Percentiles rank a stretch among this genome's conserved stretches.
phyloP scores from a whole-genome alignment of 2,329 filamentous ascomycete genomes.

The Ceratocystis eucalypticola region DNA sequence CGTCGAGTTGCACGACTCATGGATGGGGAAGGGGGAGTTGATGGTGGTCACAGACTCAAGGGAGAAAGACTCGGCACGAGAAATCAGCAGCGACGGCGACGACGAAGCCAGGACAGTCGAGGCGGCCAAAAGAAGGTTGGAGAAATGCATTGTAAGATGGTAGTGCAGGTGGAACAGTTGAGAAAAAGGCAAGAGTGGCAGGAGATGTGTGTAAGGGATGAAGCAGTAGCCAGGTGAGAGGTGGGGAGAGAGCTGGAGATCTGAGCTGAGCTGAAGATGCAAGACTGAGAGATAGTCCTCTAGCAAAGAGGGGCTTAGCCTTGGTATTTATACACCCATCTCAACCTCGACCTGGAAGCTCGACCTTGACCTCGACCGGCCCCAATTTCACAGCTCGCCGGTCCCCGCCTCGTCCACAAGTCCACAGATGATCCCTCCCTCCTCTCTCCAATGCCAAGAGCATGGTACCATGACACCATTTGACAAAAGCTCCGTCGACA shows the following conservation, averaged over 20 bases:
- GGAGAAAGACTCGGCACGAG: not conserved
- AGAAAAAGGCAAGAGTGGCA: not conserved
- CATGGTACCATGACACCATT: not conserved
- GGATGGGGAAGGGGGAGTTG: conserved; percentile 30
- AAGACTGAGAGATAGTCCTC: not conserved
- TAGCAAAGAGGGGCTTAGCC: not conserved
- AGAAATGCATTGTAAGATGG: conserved; percentile 2
- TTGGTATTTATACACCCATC: conserved; percentile 1
- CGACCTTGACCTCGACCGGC: not conserved
- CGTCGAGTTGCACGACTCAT: conserved; percentile 52
- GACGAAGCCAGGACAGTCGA: not conserved
- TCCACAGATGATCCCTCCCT: not conserved
- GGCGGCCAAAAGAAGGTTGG: conserved; percentile 7
- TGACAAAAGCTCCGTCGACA: not conserved
- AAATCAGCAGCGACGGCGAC: not conserved
- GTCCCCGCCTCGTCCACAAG: not conserved
- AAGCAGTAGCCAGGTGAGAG: not conserved
- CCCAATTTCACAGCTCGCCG: not conserved
- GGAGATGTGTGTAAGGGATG: not conserved
- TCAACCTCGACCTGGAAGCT: no score
- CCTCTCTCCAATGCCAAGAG: not conserved
- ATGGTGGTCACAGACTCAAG: not conserved
- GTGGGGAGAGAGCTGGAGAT: not conserved
- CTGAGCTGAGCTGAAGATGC: not conserved
- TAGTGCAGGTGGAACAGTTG: not conserved